Base-by-base conservation (phyloP, 2,329 filamentous ascomycete species). In the Herpotrichia juniperi region DNA sequence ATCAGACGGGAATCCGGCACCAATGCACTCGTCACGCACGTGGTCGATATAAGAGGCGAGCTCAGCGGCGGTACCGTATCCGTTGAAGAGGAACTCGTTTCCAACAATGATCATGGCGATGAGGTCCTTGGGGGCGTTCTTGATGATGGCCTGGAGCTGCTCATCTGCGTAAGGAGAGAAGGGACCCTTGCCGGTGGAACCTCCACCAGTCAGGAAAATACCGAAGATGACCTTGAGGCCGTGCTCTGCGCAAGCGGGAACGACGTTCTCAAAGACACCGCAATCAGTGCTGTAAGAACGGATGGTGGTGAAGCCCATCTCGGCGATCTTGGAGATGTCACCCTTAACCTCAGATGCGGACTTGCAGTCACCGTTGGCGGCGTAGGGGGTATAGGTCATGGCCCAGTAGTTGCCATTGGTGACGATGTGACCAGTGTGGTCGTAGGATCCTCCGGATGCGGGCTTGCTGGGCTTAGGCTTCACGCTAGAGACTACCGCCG, bases 251-350 rank as follows among this genome's bases (percentile, higher is more conserved):
- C 83, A 87, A 53, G 90, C 89, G 37, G 78, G 75, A 58, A 90
- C 90, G 52, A 97, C 87, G 75, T 84, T 87, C 71, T 86, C 77
- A 55, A 96, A 88, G 49, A 88, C 88, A 76, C 84, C 81, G 83
- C 93, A 97, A 83, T 97, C 93, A 63, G 92, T 93, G 59, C 88
- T 91, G 86, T 97, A 97, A 72, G 94, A 81, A 74, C 93, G 93
- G 49, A 83, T 80, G 26, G 87, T 81, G 62, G 82, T 87, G 79
- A 88, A 89, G 40, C 77, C 78, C 53, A 76, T 74, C 42, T 65
- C 62, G 44, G 73, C 68, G 64, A 80, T 79, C 56, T 63, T 60
- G 53, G 66, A 64, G 56, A 80, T 73, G 62, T 80, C 78, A 21
- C 54, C 35, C 50, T 67, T 55, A 55, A 80, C 73, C 50, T 74